Conservation (phyloP, 2,329 filamentous ascomycete species). For the Colletotrichum godetiae region DNA sequence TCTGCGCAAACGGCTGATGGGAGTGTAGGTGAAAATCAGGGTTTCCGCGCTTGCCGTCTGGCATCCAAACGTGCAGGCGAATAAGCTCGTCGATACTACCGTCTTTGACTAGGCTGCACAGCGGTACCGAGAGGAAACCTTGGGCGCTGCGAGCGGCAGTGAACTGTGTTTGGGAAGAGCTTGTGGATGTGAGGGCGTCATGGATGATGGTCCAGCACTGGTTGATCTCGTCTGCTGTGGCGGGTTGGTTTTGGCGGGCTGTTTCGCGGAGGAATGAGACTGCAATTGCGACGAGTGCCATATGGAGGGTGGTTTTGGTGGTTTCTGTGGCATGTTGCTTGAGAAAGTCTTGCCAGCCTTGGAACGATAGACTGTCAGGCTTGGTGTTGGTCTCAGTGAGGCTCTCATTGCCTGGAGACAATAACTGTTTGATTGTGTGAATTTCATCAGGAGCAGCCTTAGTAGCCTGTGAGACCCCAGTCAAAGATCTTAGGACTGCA, state of each 20-base stretch:
- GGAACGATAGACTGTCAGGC: not conserved
- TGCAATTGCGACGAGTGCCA: not conserved
- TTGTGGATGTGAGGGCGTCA: not conserved
- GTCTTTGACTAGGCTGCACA: constrained; percentile 47
- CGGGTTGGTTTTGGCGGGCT: not conserved
- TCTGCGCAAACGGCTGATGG: constrained; percentile 49
- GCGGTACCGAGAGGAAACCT: constrained; percentile 47
- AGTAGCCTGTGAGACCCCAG: not conserved
- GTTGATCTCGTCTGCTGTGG: not conserved
- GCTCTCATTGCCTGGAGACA: not conserved
- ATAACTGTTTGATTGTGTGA: not conserved
- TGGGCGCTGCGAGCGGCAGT: constrained; percentile 44
- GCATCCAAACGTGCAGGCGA: constrained; percentile 49
- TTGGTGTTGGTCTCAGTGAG: not conserved
- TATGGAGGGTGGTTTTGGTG: not conserved
- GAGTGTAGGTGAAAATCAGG: constrained; percentile 43
- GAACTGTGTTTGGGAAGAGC: not conserved
- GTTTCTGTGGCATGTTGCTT: not conserved
- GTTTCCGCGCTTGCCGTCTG: constrained; percentile 44
- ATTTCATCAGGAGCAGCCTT: not conserved
- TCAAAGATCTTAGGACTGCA: not conserved
- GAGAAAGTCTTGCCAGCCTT: not conserved
- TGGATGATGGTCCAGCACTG: not conserved
- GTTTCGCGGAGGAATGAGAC: constrained; percentile 11
- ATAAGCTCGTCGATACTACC: constrained; percentile 48